Conservation (phyloP, 1,139 yeast genomes). For the Arxiozyma bovina region DNA sequence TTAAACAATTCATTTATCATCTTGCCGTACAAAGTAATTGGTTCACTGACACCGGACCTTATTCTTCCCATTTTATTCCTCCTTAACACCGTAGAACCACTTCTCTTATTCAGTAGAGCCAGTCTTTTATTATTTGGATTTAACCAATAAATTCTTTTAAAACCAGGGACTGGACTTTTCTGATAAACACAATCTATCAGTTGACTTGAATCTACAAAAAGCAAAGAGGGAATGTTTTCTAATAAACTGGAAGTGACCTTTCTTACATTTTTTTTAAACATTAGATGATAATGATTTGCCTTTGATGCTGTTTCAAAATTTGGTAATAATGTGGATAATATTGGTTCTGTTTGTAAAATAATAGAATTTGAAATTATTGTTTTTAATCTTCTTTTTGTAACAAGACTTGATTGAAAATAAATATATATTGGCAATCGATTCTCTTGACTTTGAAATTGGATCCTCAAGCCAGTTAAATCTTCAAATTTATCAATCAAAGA, state of each 20-base stretch:
- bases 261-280: conserved; percentile 12
- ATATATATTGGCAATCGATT: conserved; percentile 18
- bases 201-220: conserved; percentile 13
- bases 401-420: conserved; percentile 18
- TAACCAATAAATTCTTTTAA: conserved; percentile 27
- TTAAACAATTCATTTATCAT: conserved; percentile 22
- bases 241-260: conserved; percentile 13
- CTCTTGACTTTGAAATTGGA: conserved; percentile 16
- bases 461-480: conserved; percentile 16
- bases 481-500: conserved; percentile 19
- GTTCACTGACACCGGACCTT: conserved; percentile 23
- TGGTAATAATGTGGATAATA: conserved; percentile 16
- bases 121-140: conserved; percentile 21
- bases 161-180: conserved; percentile 25
- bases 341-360: conserved; percentile 17
- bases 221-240: conserved; percentile 19
- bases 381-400: conserved; percentile 14
- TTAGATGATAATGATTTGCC: conserved; percentile 13
- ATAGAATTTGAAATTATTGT: conserved; percentile 16
- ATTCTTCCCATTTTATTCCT: conserved; percentile 18
- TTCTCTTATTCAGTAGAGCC: conserved; percentile 20
- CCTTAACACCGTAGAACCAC: conserved; percentile 15
- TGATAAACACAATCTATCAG: conserved; percentile 21
- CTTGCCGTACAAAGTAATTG: conserved; percentile 19
- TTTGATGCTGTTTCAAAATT: conserved; percentile 12